Percentiles rank a stretch among this genome's conserved stretches.
phyloP scores from a whole-genome alignment of 2,329 filamentous ascomycete genomes.

The Gaeumannomyces sp. region DNA sequence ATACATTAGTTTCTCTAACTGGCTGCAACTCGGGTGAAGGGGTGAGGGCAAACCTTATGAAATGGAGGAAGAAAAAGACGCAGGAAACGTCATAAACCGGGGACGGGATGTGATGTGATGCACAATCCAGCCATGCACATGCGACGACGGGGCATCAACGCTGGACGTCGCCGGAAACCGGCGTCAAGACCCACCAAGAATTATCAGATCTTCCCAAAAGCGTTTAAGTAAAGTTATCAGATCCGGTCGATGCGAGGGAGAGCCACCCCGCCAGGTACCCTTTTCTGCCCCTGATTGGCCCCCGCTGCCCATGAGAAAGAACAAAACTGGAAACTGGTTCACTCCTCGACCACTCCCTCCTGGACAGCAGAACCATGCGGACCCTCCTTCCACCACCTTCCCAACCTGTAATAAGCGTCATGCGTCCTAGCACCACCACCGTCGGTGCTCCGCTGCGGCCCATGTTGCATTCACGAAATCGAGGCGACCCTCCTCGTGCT shows the following conservation, averaged over 20 bases:
- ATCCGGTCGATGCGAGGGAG: conserved; percentile 18
- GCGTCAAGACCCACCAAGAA: conserved; percentile 11
- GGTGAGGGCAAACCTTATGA: background rate
- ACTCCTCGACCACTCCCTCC: background rate
- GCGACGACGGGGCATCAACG: background rate
- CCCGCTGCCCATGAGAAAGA: background rate
- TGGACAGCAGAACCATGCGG: background rate
- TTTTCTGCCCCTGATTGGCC: background rate
- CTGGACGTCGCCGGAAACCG: background rate
- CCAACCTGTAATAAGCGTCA: background rate
- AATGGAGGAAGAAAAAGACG: background rate
- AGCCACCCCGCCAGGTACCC: background rate
- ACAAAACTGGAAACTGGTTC: too few relatives aligned
- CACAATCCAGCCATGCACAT: background rate
- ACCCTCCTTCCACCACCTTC: background rate
- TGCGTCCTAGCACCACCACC: background rate
- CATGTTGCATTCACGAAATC: background rate
- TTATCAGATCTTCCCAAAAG: conserved; percentile 24
- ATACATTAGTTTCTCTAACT: too few relatives aligned
- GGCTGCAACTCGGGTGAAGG: too few relatives aligned
- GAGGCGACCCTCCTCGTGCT: background rate
- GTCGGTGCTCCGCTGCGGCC: too few relatives aligned
- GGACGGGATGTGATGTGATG: background rate
- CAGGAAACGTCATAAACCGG: background rate
- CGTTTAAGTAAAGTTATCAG: conserved; percentile 27